Conservation (phyloP, 2,329 filamentous ascomycete species). For the Penicillium sclerotigenum region DNA sequence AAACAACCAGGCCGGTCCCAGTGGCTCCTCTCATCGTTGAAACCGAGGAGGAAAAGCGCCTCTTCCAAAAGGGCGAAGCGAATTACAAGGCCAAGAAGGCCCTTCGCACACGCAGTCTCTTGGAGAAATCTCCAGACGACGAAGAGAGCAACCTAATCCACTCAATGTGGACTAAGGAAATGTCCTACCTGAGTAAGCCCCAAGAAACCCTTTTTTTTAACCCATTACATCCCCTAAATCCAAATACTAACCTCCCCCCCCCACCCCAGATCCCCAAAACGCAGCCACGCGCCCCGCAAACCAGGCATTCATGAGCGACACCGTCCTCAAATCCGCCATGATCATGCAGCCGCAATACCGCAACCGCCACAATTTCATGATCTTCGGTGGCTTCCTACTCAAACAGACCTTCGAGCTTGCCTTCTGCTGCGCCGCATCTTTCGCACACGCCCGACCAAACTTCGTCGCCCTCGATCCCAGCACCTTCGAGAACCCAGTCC, state of each 20-base stretch:
- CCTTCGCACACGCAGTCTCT: constrained; percentile 57
- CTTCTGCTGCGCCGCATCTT: constrained; percentile 70
- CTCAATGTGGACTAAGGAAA: constrained; percentile 67
- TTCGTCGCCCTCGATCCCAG: constrained; percentile 71
- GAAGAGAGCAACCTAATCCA: constrained; percentile 71
- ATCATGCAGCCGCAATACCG: constrained; percentile 75
- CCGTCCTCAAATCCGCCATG: constrained; percentile 61
- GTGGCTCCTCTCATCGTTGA: constrained; percentile 61
- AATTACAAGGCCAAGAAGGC: constrained; percentile 67
- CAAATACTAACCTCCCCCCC: background rate
- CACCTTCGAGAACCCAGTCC: constrained; percentile 72
- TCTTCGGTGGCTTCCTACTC: constrained; percentile 71
- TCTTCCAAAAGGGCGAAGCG: constrained; percentile 62
- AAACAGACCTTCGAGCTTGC: constrained; percentile 74
- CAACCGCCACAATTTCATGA: constrained; percentile 72
- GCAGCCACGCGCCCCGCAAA: constrained; percentile 55
- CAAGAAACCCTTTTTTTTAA: no score
- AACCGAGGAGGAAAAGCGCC: constrained; percentile 61
- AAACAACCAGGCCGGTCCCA: constrained; percentile 51
- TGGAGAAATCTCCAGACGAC: constrained; percentile 66
- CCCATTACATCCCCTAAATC: background rate
- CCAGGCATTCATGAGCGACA: constrained; percentile 61
- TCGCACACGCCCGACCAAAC: constrained; percentile 65
- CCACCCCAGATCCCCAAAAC: constrained; percentile 51
- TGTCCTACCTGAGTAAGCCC: constrained; percentile 57